Percentiles rank a stretch among this genome's conserved stretches.
Conservation (phyloP, 805 yeast species). For the Ogataea degrootiae region DNA sequence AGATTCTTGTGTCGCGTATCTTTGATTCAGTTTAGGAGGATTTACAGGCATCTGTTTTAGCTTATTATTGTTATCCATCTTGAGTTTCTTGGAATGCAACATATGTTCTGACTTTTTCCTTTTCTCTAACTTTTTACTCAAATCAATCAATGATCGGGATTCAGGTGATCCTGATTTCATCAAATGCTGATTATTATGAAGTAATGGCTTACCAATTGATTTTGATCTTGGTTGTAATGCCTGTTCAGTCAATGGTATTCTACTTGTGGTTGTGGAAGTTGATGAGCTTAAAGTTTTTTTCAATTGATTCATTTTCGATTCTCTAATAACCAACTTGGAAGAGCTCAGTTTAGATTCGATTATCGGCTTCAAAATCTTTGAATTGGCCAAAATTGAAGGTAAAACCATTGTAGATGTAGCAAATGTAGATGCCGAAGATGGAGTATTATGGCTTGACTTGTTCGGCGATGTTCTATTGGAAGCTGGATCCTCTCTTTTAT, state of each 20-base stretch:
- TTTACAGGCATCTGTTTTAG: slow-evolving; percentile 14
- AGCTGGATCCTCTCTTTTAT: slow-evolving; percentile 3
- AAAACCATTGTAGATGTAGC: neutral
- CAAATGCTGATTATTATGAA: slow-evolving; percentile 2
- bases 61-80: slow-evolving; percentile 7
- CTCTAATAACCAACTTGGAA: slow-evolving; percentile 1
- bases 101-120: slow-evolving; percentile 14
- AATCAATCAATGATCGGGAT: slow-evolving; percentile 14
- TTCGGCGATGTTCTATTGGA: neutral
- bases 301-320: slow-evolving; percentile 7
- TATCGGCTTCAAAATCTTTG: slow-evolving; percentile 12
- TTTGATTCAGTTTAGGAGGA: slow-evolving; percentile 14
- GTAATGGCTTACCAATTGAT: slow-evolving; percentile 2
- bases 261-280: no score
- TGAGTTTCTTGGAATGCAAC: slow-evolving; percentile 9
- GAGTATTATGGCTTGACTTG: neutral
- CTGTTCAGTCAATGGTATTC: slow-evolving; percentile 25
- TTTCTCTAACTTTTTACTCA: slow-evolving; percentile 17
- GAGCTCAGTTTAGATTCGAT: slow-evolving; percentile 5
- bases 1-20: neutral
- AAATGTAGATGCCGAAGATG: neutral
- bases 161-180: slow-evolving; percentile 9
- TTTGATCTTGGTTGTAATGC: slow-evolving; percentile 13
- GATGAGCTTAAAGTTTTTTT: slow-evolving; percentile 4
- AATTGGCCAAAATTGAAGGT: slow-evolving; percentile 5